Base-by-base conservation (phyloP, 208 protist genomes). In the Leishmania guyanensis region DNA sequence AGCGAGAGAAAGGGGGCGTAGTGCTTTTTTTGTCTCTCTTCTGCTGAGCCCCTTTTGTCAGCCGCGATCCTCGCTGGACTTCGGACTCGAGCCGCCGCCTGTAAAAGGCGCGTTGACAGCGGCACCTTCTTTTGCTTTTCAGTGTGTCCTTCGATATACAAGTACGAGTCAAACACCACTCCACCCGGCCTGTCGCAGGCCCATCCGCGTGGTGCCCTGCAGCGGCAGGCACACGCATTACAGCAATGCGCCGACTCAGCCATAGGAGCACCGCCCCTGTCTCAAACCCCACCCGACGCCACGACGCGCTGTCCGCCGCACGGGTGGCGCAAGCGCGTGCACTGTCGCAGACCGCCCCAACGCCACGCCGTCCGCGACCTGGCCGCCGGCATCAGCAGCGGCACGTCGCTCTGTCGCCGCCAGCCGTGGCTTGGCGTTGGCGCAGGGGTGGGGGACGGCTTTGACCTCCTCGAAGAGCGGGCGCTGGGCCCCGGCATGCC, bases 161-260 rank as follows among this genome's bases (percentile, higher is more conserved):
- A 43, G 39, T 43, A 46, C 43, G 43, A 46, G 43, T 46, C 43
- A 46, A 46, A 46, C 43, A 9, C 43, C 43, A 46, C 43, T 46
- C 43, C 43, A 46, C 43, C 43, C 2, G 43, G 53, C 53, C 53
- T 20, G 53, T 56, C 53, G 53, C 1, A 56, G 53, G 14, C 58
- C 26, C 58, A 64, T 16, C 26, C n/a, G n/a, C 58, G 58, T 64
- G 58, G 10, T 39, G n/a, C 60, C 12, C 33, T 39, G 62, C 29
- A 68, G 62, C 9, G 39, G 8, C 56, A 78, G 48, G 33, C 75
- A 78, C 17, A 56, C 75, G 36, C 39, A 51, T 50, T 53, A 78
- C 39, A 68, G 58, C 58, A 12, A 43, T 20, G 26, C 62, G 29
- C 58, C 26, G 29, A 26, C 43, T 26, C n/a, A 54, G 53, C 17